phyloP scores from a whole-genome alignment of 768 basidiomycete species.

The Symmetrospora coprosmae region DNA sequence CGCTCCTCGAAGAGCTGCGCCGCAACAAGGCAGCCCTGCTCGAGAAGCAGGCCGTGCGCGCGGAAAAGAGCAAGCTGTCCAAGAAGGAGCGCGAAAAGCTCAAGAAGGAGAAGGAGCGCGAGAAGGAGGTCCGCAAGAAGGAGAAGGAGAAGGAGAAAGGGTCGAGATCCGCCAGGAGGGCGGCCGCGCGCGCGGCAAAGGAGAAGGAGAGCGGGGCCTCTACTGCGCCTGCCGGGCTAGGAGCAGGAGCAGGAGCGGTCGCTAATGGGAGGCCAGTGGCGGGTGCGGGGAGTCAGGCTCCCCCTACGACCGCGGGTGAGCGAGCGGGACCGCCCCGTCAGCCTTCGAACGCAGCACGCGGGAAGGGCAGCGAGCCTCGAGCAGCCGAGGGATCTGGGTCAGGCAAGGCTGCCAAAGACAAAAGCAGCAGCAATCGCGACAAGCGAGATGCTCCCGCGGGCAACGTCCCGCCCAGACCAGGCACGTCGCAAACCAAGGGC shows the following conservation, averaged over 20 bases:
- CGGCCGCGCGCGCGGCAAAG: background rate
- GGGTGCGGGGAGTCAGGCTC: background rate
- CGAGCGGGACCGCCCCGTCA: background rate
- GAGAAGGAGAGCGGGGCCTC: background rate
- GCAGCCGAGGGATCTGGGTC: background rate
- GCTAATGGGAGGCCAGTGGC: background rate
- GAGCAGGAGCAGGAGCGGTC: background rate
- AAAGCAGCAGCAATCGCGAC: background rate
- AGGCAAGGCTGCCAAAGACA: background rate
- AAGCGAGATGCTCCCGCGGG: too few relatives aligned
- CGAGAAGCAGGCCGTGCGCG: conserved; percentile 51
- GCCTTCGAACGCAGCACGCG: background rate
- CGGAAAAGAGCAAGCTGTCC: conserved; percentile 48
- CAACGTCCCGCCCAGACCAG: too few relatives aligned
- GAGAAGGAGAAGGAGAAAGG: background rate
- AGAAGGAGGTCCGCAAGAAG: background rate
- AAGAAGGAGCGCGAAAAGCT: conserved; percentile 37
- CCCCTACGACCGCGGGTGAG: background rate
- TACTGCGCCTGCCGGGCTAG: background rate
- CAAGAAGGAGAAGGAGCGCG: background rate
- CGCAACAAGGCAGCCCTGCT: conserved; percentile 52
- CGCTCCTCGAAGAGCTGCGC: conserved; percentile 86
- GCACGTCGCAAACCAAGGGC: too few relatives aligned
- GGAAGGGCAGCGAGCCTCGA: background rate
- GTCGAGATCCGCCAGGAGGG: background rate